phyloP scores from a whole-genome alignment of 2,329 filamentous ascomycete genomes.

The Periconia sp. region DNA sequence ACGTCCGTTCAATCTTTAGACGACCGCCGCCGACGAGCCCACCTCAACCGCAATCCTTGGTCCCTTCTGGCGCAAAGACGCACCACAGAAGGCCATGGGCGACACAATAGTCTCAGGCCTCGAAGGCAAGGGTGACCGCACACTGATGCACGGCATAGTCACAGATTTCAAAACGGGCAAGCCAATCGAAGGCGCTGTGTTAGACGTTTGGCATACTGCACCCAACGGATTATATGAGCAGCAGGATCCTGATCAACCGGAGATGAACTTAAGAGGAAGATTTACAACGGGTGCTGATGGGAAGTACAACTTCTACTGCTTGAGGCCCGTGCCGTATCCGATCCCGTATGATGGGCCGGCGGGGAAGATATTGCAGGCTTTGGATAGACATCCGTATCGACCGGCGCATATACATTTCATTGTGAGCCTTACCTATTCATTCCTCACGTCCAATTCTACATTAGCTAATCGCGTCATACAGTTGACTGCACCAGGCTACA shows the following conservation, averaged over 20 bases:
- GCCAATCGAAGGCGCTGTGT: conserved; percentile 68
- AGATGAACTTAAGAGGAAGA: conserved; percentile 76
- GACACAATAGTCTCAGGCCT: conserved; percentile 65
- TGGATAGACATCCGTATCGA: conserved; percentile 67
- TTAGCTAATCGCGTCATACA: conserved; percentile 25
- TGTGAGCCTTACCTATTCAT: conserved; percentile 43
- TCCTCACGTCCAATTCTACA: conserved; percentile 4
- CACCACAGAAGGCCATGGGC: conserved; percentile 73
- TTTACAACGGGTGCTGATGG: conserved; percentile 72
- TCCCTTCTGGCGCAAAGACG: conserved; percentile 80
- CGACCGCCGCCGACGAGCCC: conserved; percentile 55
- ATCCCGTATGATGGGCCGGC: conserved; percentile 65
- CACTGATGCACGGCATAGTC: conserved; percentile 70
- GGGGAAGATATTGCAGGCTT: conserved; percentile 62
- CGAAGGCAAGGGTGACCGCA: conserved; percentile 58
- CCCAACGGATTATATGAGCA: conserved; percentile 74
- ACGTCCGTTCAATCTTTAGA: too few relatives aligned
- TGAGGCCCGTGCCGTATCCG: conserved; percentile 56
- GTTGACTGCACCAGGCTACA: conserved; percentile 65
- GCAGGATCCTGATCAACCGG: conserved; percentile 72
- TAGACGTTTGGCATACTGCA: conserved; percentile 82
- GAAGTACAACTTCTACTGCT: conserved; percentile 59
- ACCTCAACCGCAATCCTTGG: conserved; percentile 83
- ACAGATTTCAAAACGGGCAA: conserved; percentile 65
- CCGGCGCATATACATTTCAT: conserved; percentile 70